Base-by-base conservation (phyloP, 2,329 filamentous ascomycete genomes). In the Colletotrichum filicis region DNA sequence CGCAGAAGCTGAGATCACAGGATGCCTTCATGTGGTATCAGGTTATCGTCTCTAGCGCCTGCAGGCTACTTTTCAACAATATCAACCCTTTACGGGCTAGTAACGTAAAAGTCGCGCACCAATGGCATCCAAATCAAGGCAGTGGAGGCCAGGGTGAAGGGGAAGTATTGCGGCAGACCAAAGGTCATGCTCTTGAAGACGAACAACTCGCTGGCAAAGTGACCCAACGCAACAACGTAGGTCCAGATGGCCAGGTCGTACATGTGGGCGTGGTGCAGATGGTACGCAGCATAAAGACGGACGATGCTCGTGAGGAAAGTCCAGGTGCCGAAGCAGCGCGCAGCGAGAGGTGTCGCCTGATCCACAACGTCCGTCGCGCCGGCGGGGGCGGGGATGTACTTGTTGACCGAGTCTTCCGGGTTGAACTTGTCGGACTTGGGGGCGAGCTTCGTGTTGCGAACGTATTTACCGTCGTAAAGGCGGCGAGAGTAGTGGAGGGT, bases 241-340 rank as follows among this genome's bases (percentile, higher is more conserved):
- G 94, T 97, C 89, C 92, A 94, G 76, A 97, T 85, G 19, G 93
- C 93, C 71, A 98, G 86, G 81, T 97, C 90, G 82, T 97, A 98
- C 67, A 95, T 87, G 57, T 89, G 88, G 1, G 90, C 89, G 74
- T 94, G 88, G 76, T 91, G 87, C 75, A 97, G 90, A 82, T 97
- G 88, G 84, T 97, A 97, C 42, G 94, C 94, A 5, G 94, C 94
- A 80, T 97, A 97, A 76, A 95, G 85, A 65, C 95, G 91, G 57
- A 97, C 88, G 63, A 97, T 85, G 71, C 91, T 90, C 6, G 93
- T 92, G 71, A 97, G 87, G 71, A 96, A 88, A 0, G 95, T 97
- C 92, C 95, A 98, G 35, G 94, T 97, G 66, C 93, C 95, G 81
- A 97, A 97, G 24, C 94, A 91, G 75, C 94, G 92, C 30, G 92